These are phyloP conservation scores for Phaeoacremonium minimum DNA, from an alignment of 2,329 filamentous ascomycete species.

Conservation along the genomic window DNA sequence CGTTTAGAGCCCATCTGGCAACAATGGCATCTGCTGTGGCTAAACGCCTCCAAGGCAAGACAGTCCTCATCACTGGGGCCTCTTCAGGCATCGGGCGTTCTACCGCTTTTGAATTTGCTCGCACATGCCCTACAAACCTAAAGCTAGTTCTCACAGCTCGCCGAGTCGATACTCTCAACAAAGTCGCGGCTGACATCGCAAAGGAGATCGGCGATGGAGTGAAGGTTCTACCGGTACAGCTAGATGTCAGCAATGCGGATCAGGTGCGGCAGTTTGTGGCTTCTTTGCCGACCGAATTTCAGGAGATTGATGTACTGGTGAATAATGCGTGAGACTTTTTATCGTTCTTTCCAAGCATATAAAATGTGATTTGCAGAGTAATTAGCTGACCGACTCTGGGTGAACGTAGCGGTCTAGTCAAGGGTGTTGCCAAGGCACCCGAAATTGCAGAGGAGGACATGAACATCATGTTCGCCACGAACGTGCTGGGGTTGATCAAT, in stretches of 20 bases:
- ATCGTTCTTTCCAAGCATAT: no score
- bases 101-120: slow-evolving; percentile 87
- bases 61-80: slow-evolving; percentile 85
- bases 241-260: slow-evolving; percentile 80
- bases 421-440: slow-evolving; percentile 80
- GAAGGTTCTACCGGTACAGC: slow-evolving; percentile 74
- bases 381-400: no score
- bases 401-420: slow-evolving; percentile 85
- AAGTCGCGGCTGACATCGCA: slow-evolving; percentile 72
- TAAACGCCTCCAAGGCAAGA: slow-evolving; percentile 90
- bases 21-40: slow-evolving; percentile 57
- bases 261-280: slow-evolving; percentile 71
- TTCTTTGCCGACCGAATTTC: slow-evolving; percentile 74
- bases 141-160: slow-evolving; percentile 88
- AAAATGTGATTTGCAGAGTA: no score
- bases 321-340: slow-evolving; percentile 81
- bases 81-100: slow-evolving; percentile 85
- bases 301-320: slow-evolving; percentile 80
- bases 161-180: slow-evolving; percentile 70
- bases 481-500: slow-evolving; percentile 88
- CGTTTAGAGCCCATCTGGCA: slow-evolving; percentile 10
- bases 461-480: slow-evolving; percentile 83
- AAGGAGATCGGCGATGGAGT: slow-evolving; percentile 75
- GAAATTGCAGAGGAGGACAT: slow-evolving; percentile 81
- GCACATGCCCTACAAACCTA: slow-evolving; percentile 72